Base-by-base conservation (phyloP, 2,329 filamentous ascomycete genomes). In the Ceratocystis cubensis region DNA sequence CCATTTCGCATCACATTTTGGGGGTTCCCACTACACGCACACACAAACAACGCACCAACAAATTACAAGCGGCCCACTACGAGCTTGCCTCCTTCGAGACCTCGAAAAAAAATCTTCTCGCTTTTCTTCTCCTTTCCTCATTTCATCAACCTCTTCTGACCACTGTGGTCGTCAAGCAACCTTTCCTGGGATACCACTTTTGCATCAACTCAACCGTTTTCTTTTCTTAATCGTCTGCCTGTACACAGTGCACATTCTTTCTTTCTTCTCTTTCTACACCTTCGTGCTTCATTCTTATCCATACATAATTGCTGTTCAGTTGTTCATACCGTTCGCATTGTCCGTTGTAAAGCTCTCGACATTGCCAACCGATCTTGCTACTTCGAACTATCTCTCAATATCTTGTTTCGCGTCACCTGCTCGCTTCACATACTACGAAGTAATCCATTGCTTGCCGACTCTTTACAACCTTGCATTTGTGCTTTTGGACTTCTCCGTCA, bases 161-260 rank as follows among this genome's bases (percentile, higher is more conserved):
- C 30, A 10, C 20, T 17, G 17, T 37, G 46, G 53, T 17, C 30
- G 57, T 57, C 30, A 44, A 45, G 20, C 15, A 48, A 48, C 33
- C 17, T 46, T 33, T 28, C 13, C 45, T 53, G 45, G 37, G 33
- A 56, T 56, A 65, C 25, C 45, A 50, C 22, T n/a, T 59, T 59
- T 59, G 53, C 53, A 59, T 59, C 53, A 30, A 30, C 53, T 59
- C 53, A 59, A 33, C 17, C 53, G 28, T 33, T 59, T 59, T 33
- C 53, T 33, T 59, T 33, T 25, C 33, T 17, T 59, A 30, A 25
- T 63, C 64, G 65, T 67, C 67, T 63, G 67, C 62, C 63, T 68
- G 69, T 71, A 71, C 72, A 72, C 70, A 71, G 67, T 67, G 46
- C 64, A 66, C 65, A 64, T 68, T 68, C 67, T 67, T 65, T 41